Percentiles rank a stretch among this genome's conserved stretches.
Evolutionary conservation across 768 basidiomycete genomes (phyloP).

Genomic region (Russula ochroleuca): DNA sequence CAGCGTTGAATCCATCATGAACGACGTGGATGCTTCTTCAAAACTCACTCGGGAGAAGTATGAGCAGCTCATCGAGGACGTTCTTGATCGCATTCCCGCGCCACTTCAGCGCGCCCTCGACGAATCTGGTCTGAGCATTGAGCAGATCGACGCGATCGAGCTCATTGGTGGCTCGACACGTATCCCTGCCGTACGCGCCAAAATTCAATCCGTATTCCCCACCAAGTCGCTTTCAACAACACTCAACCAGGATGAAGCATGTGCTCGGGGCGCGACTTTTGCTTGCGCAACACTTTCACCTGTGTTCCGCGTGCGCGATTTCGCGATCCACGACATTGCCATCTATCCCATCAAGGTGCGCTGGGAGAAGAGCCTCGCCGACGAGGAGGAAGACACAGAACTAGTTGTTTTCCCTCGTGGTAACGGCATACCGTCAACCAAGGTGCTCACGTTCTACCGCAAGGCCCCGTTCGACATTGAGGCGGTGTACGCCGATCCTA

Average conservation of each 20-base stretch:
- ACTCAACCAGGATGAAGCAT: conserved; percentile 96
- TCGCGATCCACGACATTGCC: conserved; percentile 81
- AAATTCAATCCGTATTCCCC: conserved; percentile 78
- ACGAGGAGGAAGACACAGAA: conserved; percentile 87
- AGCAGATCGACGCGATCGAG: conserved; percentile 88
- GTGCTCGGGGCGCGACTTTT: conserved; percentile 94
- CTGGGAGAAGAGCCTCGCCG: conserved; percentile 72
- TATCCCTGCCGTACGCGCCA: conserved; percentile 84
- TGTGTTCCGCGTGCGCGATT: conserved; percentile 96
- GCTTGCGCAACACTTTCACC: conserved; percentile 96
- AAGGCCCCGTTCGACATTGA: conserved; percentile 85
- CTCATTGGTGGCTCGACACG: conserved; percentile 92
- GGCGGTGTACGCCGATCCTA: conserved; percentile 74
- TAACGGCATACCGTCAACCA: conserved; percentile 87
- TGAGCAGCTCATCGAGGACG: conserved; percentile 68
- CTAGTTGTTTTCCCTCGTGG: conserved; percentile 84
- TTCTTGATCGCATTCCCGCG: conserved; percentile 70
- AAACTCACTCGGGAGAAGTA: conserved; percentile 78
- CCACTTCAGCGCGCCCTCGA: conserved; percentile 77
- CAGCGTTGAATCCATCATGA: conserved; percentile 94
- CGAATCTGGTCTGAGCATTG: conserved; percentile 74
- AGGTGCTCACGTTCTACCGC: conserved; percentile 93
- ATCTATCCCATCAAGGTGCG: conserved; percentile 86
- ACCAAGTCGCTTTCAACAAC: conserved; percentile 86
- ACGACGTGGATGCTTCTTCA: conserved; percentile 89